Evolutionary conservation across 805 yeast genomes (phyloP), one percentile per base, ranked within the genome.

Genomic region (Teunomyces panamensis): DNA sequence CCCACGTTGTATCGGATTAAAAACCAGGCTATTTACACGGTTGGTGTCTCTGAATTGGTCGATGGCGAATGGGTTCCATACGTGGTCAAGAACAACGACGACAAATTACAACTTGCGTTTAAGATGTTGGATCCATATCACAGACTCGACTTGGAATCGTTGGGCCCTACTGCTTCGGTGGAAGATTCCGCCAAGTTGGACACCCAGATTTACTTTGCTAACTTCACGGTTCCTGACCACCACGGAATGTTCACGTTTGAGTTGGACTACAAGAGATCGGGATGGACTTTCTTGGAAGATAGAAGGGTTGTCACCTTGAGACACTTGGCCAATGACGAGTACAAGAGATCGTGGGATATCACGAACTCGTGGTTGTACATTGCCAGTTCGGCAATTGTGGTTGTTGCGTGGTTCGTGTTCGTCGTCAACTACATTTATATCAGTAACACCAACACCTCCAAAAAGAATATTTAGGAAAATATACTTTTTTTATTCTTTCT

Each of bases 241-340:
- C 96, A 94, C 67, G 99, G 99, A 48, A 87, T 94, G 79, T 94
- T 90, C 71, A 87, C 97, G 2, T 90, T 88, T 64, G 77, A 77
- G 51, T 75, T 87, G 41, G 85, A 87, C 58, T 91, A 91, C 73
- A 79, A 79, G 64, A 83, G 96, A 62, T 73, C 80, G 10, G 98
- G 98, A 5, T 75, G 77, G 57, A 75, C 87, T 20, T 90, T 75
- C 65, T 63, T 92, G 45, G 74, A 74, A 26, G 88, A 85, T 57
- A 76, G 79, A 51, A 77, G 77, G 46, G 83, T 86, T 14, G 89
- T 89, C 46, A 83, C 98, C 2, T 84, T 94, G 42, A 83, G 98
- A 66, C 98, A 94, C 67, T 78, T 88, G 59, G 97, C 98, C 50
- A 92, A 91, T 65, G 96, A 94, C 64, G 99, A 95, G 72, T 94